Conservation (phyloP, 352 stramenopile genomes). For the Blastocystis sp. region DNA sequence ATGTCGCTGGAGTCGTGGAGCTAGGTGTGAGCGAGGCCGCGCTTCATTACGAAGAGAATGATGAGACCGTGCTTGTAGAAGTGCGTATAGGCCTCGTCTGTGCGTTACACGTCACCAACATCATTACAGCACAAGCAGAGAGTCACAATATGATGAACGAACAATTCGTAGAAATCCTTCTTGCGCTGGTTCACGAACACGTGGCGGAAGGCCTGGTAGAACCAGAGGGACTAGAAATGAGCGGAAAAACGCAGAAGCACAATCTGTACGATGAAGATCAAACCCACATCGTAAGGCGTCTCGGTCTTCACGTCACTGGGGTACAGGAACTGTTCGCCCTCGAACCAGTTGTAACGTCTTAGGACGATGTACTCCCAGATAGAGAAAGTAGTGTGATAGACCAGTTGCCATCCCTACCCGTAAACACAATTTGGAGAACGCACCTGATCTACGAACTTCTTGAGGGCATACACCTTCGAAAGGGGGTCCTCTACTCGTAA, state of each 20-base stretch:
- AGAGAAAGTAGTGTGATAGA: constrained; percentile 54
- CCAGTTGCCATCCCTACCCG: constrained; percentile 54
- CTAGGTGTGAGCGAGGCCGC: neutral
- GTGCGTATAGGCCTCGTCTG: constrained; percentile 29
- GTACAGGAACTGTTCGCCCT: constrained; percentile 1
- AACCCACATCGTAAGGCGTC: constrained; percentile 6
- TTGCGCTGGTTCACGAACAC: constrained; percentile 73
- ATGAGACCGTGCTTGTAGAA: constrained; percentile 59
- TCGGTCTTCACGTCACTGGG: neutral
- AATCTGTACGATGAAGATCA: constrained; percentile 65
- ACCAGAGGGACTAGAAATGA: constrained; percentile 32
- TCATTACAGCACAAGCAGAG: constrained; percentile 54
- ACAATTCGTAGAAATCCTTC: constrained; percentile 73
- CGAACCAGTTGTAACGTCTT: constrained; percentile 65
- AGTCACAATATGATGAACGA: constrained; percentile 69
- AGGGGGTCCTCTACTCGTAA: constrained; percentile 62
- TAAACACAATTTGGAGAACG: neutral
- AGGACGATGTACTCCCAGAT: constrained; percentile 59
- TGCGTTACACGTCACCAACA: neutral
- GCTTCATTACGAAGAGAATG: constrained; percentile 53
- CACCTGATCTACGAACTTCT: constrained; percentile 72
- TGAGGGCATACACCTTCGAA: constrained; percentile 55
- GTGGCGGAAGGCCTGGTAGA: constrained; percentile 58
- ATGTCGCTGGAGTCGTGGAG: constrained; percentile 71
- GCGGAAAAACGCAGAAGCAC: neutral